phyloP scores from a whole-genome alignment of 176 grass and related monocot genomes.

The Avena insularis region DNA sequence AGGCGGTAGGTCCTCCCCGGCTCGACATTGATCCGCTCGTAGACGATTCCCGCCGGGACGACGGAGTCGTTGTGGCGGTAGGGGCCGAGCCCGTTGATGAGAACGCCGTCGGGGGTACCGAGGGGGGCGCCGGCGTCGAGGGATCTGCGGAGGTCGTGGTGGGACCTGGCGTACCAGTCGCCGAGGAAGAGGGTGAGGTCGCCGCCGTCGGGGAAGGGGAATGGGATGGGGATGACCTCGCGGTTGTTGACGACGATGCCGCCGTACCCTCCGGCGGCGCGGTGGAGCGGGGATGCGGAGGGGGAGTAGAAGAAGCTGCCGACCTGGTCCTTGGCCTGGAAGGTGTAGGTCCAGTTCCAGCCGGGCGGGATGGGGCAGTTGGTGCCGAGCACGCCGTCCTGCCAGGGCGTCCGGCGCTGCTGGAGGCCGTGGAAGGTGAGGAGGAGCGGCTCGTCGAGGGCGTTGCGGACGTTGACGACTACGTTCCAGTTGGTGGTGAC shows the following conservation, averaged over 20 bases:
- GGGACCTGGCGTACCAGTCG: conserved; percentile 69
- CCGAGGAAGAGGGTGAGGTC: conserved; percentile 84
- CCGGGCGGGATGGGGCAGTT: conserved; percentile 82
- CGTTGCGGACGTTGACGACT: conserved; percentile 82
- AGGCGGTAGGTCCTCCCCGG: conserved; percentile 91
- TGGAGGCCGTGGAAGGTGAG: conserved; percentile 93
- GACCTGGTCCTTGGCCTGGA: conserved; percentile 97
- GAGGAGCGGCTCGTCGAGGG: conserved; percentile 89
- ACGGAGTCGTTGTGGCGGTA: conserved; percentile 73
- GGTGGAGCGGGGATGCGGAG: conserved; percentile 52
- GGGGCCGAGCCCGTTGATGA: conserved; percentile 83
- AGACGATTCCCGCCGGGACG: conserved; percentile 64
- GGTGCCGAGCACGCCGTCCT: conserved; percentile 87
- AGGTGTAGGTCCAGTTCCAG: conserved; percentile 94
- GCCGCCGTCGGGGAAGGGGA: conserved; percentile 76
- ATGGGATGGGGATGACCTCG: conserved; percentile 86
- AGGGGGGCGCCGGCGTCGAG: conserved; percentile 64
- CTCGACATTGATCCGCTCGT: conserved; percentile 82
- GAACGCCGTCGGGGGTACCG: conserved; percentile 64
- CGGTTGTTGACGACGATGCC: conserved; percentile 84
- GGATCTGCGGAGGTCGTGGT: conserved; percentile 67
- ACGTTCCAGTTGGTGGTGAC: conserved; percentile 97
- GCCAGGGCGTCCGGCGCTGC: conserved; percentile 78
- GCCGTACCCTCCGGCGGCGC: conserved; percentile 70
- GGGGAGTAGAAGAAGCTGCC: conserved; percentile 96